These are phyloP conservation scores for Syzygium malaccense DNA, from an alignment of 441 rosid species.

Conservation along the genomic window DNA sequence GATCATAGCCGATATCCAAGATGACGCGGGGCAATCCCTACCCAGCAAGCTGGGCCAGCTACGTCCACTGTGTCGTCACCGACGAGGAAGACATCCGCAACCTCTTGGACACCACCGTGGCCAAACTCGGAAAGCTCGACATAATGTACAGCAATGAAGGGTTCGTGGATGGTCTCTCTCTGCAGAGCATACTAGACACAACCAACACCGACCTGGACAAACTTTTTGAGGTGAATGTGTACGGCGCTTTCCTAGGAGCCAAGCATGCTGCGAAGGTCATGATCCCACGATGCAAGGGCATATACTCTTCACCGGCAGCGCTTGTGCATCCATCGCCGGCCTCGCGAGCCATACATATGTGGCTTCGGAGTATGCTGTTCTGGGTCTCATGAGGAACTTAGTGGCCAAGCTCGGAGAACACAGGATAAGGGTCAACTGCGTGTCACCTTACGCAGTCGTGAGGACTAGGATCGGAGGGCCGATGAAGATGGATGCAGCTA, in stretches of 20 bases:
- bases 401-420: slow-evolving; percentile 26
- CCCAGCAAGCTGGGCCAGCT: slow-evolving; percentile 12
- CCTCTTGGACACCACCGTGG: slow-evolving; percentile 17
- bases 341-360: slow-evolving; percentile 15
- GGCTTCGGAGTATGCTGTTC: slow-evolving; percentile 19
- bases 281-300: slow-evolving; percentile 21
- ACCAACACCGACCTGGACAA: slow-evolving; percentile 23
- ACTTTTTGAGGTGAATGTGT: slow-evolving; percentile 14
- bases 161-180: not conserved
- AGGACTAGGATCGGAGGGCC: not conserved
- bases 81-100: slow-evolving; percentile 20
- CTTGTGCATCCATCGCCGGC: slow-evolving; percentile 19
- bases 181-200: slow-evolving; percentile 12
- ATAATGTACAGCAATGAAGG: slow-evolving; percentile 33
- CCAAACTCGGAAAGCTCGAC: slow-evolving; percentile 29
- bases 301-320: slow-evolving; percentile 30
- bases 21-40: slow-evolving; percentile 14
- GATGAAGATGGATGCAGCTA: not conserved
- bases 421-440: slow-evolving; percentile 33
- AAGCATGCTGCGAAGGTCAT: slow-evolving; percentile 42
- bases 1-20: slow-evolving; percentile 28
- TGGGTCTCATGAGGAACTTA: slow-evolving; percentile 23
- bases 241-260: slow-evolving; percentile 33
- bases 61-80: slow-evolving; percentile 27
- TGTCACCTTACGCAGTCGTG: slow-evolving; percentile 28